Conservation (phyloP, 2,329 filamentous ascomycete species). For the Xylaria sp. region DNA sequence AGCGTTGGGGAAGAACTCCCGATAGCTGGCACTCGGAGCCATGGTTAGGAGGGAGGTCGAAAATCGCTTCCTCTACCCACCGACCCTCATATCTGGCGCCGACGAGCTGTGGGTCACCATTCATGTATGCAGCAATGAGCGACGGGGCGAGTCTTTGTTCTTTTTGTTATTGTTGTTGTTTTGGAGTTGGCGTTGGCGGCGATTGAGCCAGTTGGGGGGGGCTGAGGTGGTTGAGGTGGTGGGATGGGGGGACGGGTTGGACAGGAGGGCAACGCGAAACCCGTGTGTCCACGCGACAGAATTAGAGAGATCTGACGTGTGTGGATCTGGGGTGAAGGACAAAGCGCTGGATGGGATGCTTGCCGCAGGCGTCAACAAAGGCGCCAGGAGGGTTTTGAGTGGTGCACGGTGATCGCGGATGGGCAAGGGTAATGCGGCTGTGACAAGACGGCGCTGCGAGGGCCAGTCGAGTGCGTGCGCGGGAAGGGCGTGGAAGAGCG, state of each 20-base stretch:
- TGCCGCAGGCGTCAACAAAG: conserved; percentile 37
- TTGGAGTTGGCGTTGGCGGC: conserved; percentile 33
- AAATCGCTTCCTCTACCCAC: conserved; percentile 60
- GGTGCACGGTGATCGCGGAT: conserved; percentile 41
- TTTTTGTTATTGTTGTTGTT: background rate
- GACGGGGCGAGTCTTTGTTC: background rate
- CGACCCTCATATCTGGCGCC: conserved; percentile 66
- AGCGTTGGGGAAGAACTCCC: conserved; percentile 86
- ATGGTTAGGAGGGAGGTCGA: conserved; percentile 70
- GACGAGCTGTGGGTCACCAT: conserved; percentile 51
- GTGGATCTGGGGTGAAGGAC: conserved; percentile 44
- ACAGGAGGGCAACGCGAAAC: conserved; percentile 46
- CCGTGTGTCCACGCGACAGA: conserved; percentile 52
- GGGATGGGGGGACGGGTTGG: conserved; percentile 26
- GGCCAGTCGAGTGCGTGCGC: conserved; percentile 36
- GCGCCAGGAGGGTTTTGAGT: conserved; percentile 18
- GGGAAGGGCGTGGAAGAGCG: conserved; percentile 29
- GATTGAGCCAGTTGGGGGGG: conserved; percentile 36
- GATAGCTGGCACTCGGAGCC: conserved; percentile 81
- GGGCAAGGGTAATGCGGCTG: conserved; percentile 33
- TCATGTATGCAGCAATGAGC: conserved; percentile 51
- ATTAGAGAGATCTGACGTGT: conserved; percentile 51
- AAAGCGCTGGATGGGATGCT: conserved; percentile 35
- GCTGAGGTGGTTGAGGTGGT: conserved; percentile 26
- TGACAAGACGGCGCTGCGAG: conserved; percentile 32